These are phyloP conservation scores for Oryza nivara DNA, from an alignment of 176 grass and related monocot genomes.

Conservation along the genomic window DNA sequence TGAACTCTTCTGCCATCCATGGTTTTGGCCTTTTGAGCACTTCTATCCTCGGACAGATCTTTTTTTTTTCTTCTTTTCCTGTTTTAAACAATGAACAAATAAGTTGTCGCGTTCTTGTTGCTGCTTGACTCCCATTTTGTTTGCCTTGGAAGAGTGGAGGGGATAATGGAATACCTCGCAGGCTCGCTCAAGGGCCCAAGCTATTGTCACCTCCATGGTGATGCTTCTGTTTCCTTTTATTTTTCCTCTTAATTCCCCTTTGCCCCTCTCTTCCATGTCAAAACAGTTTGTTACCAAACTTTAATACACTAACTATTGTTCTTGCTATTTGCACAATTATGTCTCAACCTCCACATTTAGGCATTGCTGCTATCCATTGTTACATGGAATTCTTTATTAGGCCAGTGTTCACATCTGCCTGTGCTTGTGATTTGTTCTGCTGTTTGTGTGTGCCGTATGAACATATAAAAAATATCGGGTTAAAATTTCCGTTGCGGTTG, in stretches of 20 bases:
- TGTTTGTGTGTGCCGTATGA: neutral
- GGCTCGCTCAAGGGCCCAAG: conserved; percentile 18
- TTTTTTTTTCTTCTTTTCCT: neutral
- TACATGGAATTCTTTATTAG: neutral
- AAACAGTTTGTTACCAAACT: conserved; percentile 44
- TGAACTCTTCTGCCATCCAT: conserved; percentile 32
- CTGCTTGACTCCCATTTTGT: conserved; percentile 51
- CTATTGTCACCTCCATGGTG: conserved; percentile 47
- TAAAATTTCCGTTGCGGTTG: conserved; percentile 7
- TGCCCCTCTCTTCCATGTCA: conserved; percentile 54
- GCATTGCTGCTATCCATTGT: neutral
- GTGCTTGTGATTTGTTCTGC: neutral
- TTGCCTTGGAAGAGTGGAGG: conserved; percentile 50
- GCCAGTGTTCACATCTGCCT: neutral
- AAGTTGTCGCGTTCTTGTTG: conserved; percentile 44
- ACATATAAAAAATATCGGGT: neutral
- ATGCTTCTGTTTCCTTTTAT: conserved; percentile 13
- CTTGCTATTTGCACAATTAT: conserved; percentile 15
- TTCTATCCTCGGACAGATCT: neutral
- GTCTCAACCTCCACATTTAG: neutral
- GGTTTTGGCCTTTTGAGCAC: conserved; percentile 1
- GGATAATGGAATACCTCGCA: conserved; percentile 26
- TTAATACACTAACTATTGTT: conserved; percentile 35
- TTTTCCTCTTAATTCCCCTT: neutral
- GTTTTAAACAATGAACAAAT: conserved; percentile 43